These are phyloP conservation scores for Coemansia sp. DNA, from an alignment of 192 early-diverging fungal genomes.

Conservation along the genomic window DNA sequence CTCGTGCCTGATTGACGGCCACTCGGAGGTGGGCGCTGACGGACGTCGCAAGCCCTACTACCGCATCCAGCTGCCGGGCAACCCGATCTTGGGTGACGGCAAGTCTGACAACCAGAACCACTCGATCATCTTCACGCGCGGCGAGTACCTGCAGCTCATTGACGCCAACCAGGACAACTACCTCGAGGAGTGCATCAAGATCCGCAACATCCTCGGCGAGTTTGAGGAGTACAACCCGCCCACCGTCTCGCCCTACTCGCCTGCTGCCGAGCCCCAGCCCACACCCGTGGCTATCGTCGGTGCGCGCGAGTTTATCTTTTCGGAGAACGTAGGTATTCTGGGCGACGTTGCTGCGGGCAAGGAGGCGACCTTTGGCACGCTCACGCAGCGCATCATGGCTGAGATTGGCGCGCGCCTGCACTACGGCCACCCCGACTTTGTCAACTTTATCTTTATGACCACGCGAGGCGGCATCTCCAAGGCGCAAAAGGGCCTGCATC, in stretches of 20 bases:
- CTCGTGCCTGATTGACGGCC: constrained; percentile 74
- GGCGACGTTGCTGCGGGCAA: constrained; percentile 91
- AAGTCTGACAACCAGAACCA: constrained; percentile 92
- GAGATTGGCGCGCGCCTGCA: constrained; percentile 80
- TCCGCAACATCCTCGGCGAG: constrained; percentile 80
- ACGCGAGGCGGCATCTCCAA: constrained; percentile 85
- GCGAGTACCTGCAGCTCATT: constrained; percentile 82
- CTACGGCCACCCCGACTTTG: constrained; percentile 88
- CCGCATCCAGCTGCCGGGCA: constrained; percentile 74
- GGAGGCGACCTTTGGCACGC: constrained; percentile 82
- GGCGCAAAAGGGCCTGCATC: constrained; percentile 84
- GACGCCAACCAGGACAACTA: constrained; percentile 94
- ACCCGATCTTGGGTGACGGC: constrained; percentile 88
- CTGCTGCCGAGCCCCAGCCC: constrained; percentile 56
- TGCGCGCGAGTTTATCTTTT: constrained; percentile 83
- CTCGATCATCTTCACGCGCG: constrained; percentile 78
- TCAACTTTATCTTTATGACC: constrained; percentile 85
- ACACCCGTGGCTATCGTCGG: constrained; percentile 85
- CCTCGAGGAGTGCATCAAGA: constrained; percentile 86
- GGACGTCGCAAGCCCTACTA: constrained; percentile 78
- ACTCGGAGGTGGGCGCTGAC: constrained; percentile 62
- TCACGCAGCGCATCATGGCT: constrained; percentile 83
- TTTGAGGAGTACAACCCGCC: constrained; percentile 76
- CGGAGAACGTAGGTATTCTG: constrained; percentile 77
- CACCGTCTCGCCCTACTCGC: constrained; percentile 67